Evolutionary conservation across 2,329 filamentous ascomycete species (phyloP).

Genomic region (Alternaria consortialis): DNA sequence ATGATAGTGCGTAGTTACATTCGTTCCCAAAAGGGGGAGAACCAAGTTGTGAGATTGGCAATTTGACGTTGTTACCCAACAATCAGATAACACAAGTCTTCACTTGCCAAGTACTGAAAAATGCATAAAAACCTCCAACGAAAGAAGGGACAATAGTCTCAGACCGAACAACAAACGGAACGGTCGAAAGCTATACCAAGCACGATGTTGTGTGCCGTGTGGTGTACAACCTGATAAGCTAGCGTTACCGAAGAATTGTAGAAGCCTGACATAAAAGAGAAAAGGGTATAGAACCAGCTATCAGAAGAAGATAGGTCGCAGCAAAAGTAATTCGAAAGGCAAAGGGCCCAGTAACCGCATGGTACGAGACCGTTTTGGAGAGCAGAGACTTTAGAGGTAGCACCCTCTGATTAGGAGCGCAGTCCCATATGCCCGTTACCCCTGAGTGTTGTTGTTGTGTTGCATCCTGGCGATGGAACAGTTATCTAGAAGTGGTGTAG

Average conservation of each 20-base stretch:
- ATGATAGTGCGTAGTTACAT: slow-evolving; percentile 5
- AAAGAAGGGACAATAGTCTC: neutral
- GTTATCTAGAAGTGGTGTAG: slow-evolving; percentile 34
- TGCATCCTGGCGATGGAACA: neutral
- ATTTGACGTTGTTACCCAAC: neutral
- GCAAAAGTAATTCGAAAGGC: slow-evolving; percentile 2
- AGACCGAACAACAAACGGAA: neutral
- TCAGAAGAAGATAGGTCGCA: slow-evolving; percentile 13
- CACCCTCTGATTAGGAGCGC: neutral
- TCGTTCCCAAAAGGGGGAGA: neutral
- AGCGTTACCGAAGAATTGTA: neutral
- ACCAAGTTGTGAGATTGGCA: neutral
- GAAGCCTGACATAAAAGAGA: slow-evolving; percentile 3
- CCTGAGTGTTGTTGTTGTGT: slow-evolving; percentile 6
- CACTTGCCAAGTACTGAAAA: neutral
- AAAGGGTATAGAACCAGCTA: slow-evolving; percentile 21
- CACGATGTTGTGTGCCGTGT: neutral
- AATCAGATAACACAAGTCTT: neutral
- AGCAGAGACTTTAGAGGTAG: neutral
- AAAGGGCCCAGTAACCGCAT: neutral
- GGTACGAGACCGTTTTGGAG: neutral
- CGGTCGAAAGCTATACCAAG: neutral
- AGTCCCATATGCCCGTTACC: neutral
- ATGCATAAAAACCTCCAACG: neutral
- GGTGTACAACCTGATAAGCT: neutral